A percentile compares a stretch with the other conserved stretches of the same genome.
Evolutionary conservation across 2,329 filamentous ascomycete genomes (phyloP).

Genomic region (Hypoxylon sp.): DNA sequence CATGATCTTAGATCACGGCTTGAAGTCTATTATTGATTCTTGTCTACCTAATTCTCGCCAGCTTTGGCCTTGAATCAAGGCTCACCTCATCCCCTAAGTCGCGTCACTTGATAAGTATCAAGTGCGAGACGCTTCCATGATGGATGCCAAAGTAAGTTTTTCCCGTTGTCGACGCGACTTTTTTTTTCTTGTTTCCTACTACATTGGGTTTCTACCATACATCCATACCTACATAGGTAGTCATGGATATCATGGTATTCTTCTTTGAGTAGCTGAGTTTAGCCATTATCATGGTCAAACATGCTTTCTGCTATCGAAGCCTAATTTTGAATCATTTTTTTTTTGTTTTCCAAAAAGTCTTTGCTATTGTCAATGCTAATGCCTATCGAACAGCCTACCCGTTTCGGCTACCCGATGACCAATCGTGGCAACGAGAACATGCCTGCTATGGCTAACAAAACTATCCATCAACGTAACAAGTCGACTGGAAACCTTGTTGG

Average conservation of each 20-base stretch:
- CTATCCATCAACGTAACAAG: constrained; percentile 82
- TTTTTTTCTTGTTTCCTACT: constrained; percentile 3
- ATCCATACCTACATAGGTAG: no score
- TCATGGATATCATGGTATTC: no score
- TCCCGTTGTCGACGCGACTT: background rate
- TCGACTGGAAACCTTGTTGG: constrained; percentile 70
- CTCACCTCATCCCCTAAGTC: constrained; percentile 15
- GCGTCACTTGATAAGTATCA: constrained; percentile 24
- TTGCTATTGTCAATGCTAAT: constrained; percentile 10
- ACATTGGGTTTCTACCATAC: no score
- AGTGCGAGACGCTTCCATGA: constrained; percentile 20
- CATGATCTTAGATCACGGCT: background rate
- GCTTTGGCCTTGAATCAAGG: constrained; percentile 26
- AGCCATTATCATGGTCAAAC: no score
- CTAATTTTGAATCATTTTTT: constrained; percentile 2
- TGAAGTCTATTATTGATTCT: no score
- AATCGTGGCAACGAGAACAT: constrained; percentile 46
- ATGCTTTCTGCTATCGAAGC: background rate
- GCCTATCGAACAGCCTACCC: constrained; percentile 67
- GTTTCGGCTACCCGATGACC: constrained; percentile 69
- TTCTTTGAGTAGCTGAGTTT: no score
- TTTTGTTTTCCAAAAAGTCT: background rate
- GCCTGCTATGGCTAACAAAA: constrained; percentile 63
- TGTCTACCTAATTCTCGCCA: background rate
- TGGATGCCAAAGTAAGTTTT: constrained; percentile 43